Percentiles rank a stretch among this genome's conserved stretches.
These are phyloP conservation scores for Harringtonia lauricola DNA, from an alignment of 2,329 filamentous ascomycete species.

Conservation along the genomic window DNA sequence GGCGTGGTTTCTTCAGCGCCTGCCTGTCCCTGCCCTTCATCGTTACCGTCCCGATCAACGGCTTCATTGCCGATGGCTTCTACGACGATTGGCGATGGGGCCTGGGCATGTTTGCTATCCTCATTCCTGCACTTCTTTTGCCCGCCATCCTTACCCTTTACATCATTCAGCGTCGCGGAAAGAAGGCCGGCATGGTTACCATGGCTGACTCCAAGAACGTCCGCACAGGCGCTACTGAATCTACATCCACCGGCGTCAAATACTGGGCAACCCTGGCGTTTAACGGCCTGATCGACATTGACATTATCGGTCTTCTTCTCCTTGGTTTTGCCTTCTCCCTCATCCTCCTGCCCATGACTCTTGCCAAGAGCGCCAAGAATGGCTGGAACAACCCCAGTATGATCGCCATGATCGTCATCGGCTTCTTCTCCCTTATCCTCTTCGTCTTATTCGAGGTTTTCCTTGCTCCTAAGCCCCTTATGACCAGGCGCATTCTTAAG, in stretches of 20 bases:
- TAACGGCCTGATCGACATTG: constrained; percentile 21
- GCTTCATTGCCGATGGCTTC: constrained; percentile 28
- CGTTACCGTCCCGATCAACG: constrained; percentile 27
- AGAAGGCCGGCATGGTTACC: constrained; percentile 33
- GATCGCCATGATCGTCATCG: constrained; percentile 29
- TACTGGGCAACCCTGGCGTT: constrained; percentile 14
- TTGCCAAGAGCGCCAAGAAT: constrained; percentile 17
- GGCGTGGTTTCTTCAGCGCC: constrained; percentile 25
- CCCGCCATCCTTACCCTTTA: constrained; percentile 41
- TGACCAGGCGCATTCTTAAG: constrained; percentile 47
- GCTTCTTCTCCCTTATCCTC: constrained; percentile 24
- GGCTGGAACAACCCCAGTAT: constrained; percentile 29
- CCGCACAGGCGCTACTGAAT: constrained; percentile 18
- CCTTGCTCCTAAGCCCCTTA: constrained; percentile 42
- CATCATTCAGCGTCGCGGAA: constrained; percentile 24
- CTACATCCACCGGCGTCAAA: constrained; percentile 3
- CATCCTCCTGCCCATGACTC: constrained; percentile 34
- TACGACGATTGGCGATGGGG: constrained; percentile 44
- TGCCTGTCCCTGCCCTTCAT: constrained; percentile 16
- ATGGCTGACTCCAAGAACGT: constrained; percentile 23
- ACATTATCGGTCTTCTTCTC: constrained; percentile 35
- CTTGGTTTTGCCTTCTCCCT: constrained; percentile 35
- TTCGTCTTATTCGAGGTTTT: constrained; percentile 44
- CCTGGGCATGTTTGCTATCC: constrained; percentile 49
- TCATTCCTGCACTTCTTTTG: constrained; percentile 41